Percentiles rank a stretch among this genome's conserved stretches.
Conservation (phyloP, 2,329 filamentous ascomycete genomes). For the Colletotrichum sp. region DNA sequence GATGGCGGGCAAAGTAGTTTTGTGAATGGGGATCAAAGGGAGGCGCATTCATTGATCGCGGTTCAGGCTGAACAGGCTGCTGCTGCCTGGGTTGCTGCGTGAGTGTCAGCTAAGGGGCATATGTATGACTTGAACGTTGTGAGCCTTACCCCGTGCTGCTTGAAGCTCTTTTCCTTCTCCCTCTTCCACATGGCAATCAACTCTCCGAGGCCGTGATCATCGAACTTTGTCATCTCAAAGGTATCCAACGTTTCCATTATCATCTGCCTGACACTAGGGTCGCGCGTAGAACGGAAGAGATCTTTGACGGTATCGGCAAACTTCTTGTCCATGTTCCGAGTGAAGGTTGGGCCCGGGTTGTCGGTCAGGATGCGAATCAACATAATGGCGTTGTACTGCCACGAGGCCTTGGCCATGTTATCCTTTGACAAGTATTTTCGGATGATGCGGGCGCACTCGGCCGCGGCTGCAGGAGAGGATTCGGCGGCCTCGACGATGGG, state of each 20-base stretch:
- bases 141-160: slow-evolving; percentile 53
- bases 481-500: slow-evolving; percentile 95
- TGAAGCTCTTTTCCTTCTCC: slow-evolving; percentile 74
- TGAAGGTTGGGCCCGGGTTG: slow-evolving; percentile 90
- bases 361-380: slow-evolving; percentile 89
- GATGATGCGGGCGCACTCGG: slow-evolving; percentile 80
- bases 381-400: slow-evolving; percentile 97
- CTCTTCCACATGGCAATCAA: slow-evolving; percentile 88
- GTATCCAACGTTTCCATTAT: slow-evolving; percentile 85
- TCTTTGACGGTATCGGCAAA: slow-evolving; percentile 81
- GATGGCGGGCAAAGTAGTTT: slow-evolving; percentile 63
- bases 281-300: slow-evolving; percentile 72
- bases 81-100: background rate
- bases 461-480: slow-evolving; percentile 85
- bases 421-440: slow-evolving; percentile 82
- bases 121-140: background rate
- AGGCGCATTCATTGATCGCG: slow-evolving; percentile 47
- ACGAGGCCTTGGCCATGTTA: slow-evolving; percentile 67
- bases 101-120: slow-evolving; percentile 13
- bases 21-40: slow-evolving; percentile 49
- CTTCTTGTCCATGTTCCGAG: slow-evolving; percentile 85
- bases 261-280: slow-evolving; percentile 82
- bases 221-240: slow-evolving; percentile 73
- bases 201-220: slow-evolving; percentile 75
- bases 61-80: slow-evolving; percentile 28